Evolutionary conservation across 441 rosid species (phyloP).

Genomic region (Sinapis alba): DNA sequence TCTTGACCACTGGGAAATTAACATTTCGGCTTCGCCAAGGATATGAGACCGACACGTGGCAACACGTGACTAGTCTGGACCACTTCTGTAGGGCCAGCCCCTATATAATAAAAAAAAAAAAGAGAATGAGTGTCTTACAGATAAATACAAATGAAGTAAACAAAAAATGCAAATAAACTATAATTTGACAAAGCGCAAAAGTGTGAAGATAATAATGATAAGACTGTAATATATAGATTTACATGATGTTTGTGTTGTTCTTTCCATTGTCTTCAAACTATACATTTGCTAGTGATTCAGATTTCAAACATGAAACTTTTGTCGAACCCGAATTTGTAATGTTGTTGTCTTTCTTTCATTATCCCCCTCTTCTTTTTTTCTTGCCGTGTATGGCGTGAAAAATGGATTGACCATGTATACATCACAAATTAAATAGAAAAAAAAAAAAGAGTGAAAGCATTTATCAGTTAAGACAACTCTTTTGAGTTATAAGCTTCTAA

Average conservation of each 20-base stretch:
- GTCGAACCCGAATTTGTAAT: not conserved
- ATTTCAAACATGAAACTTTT: not conserved
- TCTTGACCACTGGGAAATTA: too few species aligned
- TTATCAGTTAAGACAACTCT: not conserved
- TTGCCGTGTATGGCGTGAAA: not conserved
- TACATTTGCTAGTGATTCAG: too few species aligned
- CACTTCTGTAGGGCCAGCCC: too few species aligned
- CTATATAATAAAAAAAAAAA: too few species aligned
- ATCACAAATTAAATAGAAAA: not conserved
- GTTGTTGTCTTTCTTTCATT: not conserved
- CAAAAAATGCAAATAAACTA: not conserved
- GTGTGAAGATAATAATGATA: not conserved
- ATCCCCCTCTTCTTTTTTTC: not conserved
- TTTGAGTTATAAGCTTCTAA: not conserved
- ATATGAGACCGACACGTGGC: too few species aligned
- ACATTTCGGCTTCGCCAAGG: too few species aligned
- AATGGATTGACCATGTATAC: not conserved
- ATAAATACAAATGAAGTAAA: not conserved
- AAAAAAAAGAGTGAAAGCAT: not conserved
- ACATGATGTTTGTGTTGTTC: not conserved
- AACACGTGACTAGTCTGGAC: too few species aligned
- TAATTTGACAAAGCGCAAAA: not conserved
- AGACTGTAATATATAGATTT: not conserved
- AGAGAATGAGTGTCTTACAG: not conserved
- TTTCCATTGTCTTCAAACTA: not conserved